These are phyloP conservation scores for Isoetes taiwanensis DNA, from an alignment of 75 land plant species.

Conservation along the genomic window DNA sequence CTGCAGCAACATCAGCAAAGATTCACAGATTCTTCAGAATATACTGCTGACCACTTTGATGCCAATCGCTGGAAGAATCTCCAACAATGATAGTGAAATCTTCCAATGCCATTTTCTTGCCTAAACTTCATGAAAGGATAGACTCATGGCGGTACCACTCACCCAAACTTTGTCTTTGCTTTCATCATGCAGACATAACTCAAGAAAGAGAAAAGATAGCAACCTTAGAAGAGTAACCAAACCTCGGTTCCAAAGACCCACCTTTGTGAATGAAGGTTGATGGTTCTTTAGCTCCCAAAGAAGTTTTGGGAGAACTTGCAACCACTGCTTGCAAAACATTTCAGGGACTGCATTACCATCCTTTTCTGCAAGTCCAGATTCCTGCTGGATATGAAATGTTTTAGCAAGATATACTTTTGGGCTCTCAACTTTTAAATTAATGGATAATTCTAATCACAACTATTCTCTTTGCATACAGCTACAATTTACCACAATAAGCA, in stretches of 20 bases:
- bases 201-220: neutral
- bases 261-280: conserved; percentile 39
- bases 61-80: neutral
- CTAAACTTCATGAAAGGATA: neutral
- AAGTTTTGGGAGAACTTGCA: conserved; percentile 37
- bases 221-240: neutral
- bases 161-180: too few relatives aligned
- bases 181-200: too few relatives aligned
- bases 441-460: too few relatives aligned
- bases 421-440: too few relatives aligned
- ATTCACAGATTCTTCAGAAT: neutral
- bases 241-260: neutral
- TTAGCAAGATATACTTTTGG: neutral
- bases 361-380: neutral
- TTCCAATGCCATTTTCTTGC: neutral
- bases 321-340: conserved; percentile 36
- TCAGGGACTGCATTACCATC: conserved; percentile 14
- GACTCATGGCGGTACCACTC: too few relatives aligned
- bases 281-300: conserved; percentile 36
- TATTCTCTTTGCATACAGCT: too few relatives aligned
- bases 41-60: neutral
- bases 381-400: neutral
- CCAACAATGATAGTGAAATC: neutral
- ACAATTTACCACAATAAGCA: too few relatives aligned
- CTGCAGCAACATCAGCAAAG: conserved; percentile 40